Evolutionary conservation across 179 eudicot genomes (phyloP), one percentile per base, ranked within the genome.

Genomic region (Patellifolia procumbens): DNA sequence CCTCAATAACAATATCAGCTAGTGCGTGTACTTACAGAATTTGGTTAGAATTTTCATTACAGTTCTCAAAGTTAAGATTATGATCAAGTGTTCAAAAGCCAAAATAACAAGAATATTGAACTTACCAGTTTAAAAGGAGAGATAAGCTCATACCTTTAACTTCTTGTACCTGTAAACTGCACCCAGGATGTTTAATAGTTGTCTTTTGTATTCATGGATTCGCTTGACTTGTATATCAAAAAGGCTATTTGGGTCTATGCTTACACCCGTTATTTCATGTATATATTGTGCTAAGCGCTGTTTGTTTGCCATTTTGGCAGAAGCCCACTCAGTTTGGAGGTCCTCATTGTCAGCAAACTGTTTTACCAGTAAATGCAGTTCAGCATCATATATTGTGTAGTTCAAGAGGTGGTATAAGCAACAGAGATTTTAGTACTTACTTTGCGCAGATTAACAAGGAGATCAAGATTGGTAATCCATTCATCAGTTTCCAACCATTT

Each of bases 191-290:
- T 95, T 95, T 62, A 95, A 61, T 70, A 95, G 97, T 80, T 95
- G 99, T 77, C 99, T 91, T 81, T 95, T 95, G 78, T 95, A 95
- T 76, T 95, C 99, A 74, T 95, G 99, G 77, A 95, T 95, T 55
- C 99, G 86, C 87, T 95, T 95, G 86, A 95, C 92, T 84, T 95
- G 99, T 76, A 95, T 95, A 84, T 95, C 99, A 83, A 95, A 95
- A 68, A 92, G 91, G 81, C 90, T 91, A 35, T 89, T 90, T 53
- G 99, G 92, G 81, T 95, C 99, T 74, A 95, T 91, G 89, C 76
- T 90, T 53, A 79, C 87, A 60, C 97, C 99, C 28, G 97, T 93
- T 76, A 90, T 93, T 75, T 85, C 85, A 75, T 83, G 85, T 79
- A 95, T 83, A 82, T 89, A 93, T 79, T 87, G 86, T 43, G 97